Conservation (phyloP, 164 flowering plant species). For the Chimonanthus salicifolius region DNA sequence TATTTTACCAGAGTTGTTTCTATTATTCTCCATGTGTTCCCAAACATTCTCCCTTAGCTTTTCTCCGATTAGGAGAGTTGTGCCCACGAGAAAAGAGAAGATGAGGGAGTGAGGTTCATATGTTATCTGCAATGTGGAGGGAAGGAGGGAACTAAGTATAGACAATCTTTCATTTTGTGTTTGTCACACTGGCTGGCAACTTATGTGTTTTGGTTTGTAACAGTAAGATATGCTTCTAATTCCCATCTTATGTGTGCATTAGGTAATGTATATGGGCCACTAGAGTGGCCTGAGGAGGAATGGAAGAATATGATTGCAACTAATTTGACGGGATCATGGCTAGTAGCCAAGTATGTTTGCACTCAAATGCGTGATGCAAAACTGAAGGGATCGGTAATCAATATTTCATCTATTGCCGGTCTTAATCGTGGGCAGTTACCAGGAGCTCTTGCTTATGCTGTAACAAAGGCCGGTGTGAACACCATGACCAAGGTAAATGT, state of each 20-base stretch:
- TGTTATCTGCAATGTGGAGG: too few relatives aligned
- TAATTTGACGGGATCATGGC: constrained; percentile 68
- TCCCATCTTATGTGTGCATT: neutral
- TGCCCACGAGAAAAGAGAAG: too few relatives aligned
- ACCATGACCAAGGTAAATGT: constrained; percentile 54
- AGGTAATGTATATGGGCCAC: constrained; percentile 43
- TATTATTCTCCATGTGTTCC: too few relatives aligned
- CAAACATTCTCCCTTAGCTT: too few relatives aligned
- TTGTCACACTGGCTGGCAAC: neutral
- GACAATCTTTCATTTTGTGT: neutral
- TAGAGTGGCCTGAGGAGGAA: constrained; percentile 63
- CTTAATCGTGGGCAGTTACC: constrained; percentile 53
- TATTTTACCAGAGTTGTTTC: too few relatives aligned
- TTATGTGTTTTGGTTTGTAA: neutral
- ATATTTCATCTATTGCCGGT: constrained; percentile 67
- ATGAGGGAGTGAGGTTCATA: too few relatives aligned
- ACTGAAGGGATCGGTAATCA: constrained; percentile 61
- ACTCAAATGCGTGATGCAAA: constrained; percentile 48
- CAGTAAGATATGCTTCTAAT: neutral
- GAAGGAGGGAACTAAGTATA: too few relatives aligned
- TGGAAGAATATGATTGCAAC: constrained; percentile 48
- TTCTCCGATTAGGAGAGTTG: too few relatives aligned
- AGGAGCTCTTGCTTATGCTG: constrained; percentile 51
- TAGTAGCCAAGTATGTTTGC: constrained; percentile 58
- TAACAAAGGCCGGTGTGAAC: constrained; percentile 56